A percentile compares a stretch with the other conserved stretches of the same genome.
Conservation (phyloP, 2,329 filamentous ascomycete genomes). For the Fusarium goolgardi region DNA sequence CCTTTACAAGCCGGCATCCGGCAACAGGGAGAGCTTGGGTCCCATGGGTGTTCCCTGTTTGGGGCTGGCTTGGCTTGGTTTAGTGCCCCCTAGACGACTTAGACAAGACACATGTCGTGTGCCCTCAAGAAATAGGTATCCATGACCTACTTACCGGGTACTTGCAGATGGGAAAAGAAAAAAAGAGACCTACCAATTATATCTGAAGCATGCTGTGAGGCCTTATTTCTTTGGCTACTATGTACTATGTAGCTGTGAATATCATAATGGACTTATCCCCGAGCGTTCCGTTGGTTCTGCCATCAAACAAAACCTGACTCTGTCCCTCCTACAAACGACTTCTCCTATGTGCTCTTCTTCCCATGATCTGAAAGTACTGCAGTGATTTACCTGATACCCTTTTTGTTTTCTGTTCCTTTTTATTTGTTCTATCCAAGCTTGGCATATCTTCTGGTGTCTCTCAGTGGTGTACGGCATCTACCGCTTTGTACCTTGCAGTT, state of each 20-base stretch:
- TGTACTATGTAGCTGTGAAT: conserved; percentile 8
- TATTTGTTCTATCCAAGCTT: not conserved
- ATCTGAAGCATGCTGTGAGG: conserved; percentile 5
- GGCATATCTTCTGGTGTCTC: not conserved
- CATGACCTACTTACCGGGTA: conserved; percentile 16
- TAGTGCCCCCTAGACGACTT: conserved; percentile 22
- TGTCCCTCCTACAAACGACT: conserved; percentile 2
- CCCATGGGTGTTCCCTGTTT: conserved; percentile 26
- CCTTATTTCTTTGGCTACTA: conserved; percentile 2
- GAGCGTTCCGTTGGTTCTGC: conserved; percentile 21
- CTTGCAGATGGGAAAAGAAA: conserved; percentile 4
- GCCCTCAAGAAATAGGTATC: conserved; percentile 13
- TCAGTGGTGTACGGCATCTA: not conserved
- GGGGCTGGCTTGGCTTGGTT: conserved; percentile 9
- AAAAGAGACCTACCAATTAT: conserved; percentile 5
- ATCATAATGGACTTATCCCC: conserved; percentile 15
- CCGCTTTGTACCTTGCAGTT: not conserved
- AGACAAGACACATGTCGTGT: conserved; percentile 34
- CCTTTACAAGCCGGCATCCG: conserved; percentile 28
- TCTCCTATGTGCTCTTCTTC: not conserved
- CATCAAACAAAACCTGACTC: conserved; percentile 35
- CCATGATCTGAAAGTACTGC: not conserved
- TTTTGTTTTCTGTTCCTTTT: not conserved
- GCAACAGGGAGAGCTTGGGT: conserved; percentile 24
- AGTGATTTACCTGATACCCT: conserved; percentile 2